A percentile compares a stretch with the other conserved stretches of the same genome.
phyloP scores from a whole-genome alignment of 345 rosid genomes.

The Aethionema arabicum region DNA sequence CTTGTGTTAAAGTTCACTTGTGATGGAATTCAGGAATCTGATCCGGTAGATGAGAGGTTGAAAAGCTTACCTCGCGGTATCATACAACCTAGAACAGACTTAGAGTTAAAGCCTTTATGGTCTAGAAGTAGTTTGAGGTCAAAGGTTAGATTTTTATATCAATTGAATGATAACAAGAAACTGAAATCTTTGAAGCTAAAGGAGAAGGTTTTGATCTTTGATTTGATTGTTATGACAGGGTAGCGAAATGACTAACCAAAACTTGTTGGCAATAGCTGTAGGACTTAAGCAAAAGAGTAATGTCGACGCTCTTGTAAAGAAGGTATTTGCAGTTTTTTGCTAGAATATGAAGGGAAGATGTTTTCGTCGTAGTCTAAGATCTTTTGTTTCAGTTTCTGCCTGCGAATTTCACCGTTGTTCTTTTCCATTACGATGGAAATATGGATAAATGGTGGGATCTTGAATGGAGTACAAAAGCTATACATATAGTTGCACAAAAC shows the following conservation, averaged over 20 bases:
- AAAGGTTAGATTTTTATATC: conserved; percentile 56
- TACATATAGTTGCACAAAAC: conserved; percentile 86
- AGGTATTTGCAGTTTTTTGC: conserved; percentile 49
- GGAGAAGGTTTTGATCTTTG: conserved; percentile 13
- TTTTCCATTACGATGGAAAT: conserved; percentile 94
- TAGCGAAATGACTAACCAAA: conserved; percentile 38
- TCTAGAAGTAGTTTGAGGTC: conserved; percentile 59
- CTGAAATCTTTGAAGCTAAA: background rate
- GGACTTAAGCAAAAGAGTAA: conserved; percentile 83
- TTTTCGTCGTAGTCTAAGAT: conserved; percentile 37
- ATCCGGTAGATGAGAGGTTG: conserved; percentile 41
- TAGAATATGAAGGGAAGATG: conserved; percentile 5
- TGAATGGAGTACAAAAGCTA: conserved; percentile 73
- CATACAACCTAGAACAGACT: conserved; percentile 63
- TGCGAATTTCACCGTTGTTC: conserved; percentile 76
- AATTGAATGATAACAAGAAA: background rate
- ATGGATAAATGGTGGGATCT: conserved; percentile 82
- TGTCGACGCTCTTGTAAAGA: conserved; percentile 68
- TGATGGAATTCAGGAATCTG: conserved; percentile 48
- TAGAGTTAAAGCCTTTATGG: conserved; percentile 92
- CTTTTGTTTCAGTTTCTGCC: conserved; percentile 85
- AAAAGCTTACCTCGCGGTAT: conserved; percentile 74
- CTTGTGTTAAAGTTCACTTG: background rate
- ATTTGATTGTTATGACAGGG: conserved; percentile 38
- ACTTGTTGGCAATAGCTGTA: conserved; percentile 87